Evolutionary conservation across 2,329 filamentous ascomycete species (phyloP).

Genomic region (Fusarium temperatum): DNA sequence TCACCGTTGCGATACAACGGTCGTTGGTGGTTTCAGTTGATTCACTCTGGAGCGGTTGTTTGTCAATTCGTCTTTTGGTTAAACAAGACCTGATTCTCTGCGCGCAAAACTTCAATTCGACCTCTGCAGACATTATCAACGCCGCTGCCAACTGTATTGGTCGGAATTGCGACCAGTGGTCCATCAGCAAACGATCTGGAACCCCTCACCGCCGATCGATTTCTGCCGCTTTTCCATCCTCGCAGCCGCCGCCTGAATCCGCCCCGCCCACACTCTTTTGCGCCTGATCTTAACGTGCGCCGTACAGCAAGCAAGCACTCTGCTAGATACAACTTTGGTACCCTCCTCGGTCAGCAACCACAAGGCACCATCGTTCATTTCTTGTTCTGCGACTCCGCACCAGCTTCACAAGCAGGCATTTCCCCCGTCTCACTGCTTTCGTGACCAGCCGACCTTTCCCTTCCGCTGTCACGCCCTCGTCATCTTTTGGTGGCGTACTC

Average conservation of each 20-base stretch:
- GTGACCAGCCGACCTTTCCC: constrained; percentile 38
- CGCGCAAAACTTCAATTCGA: constrained; percentile 13
- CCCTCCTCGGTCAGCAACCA: constrained; percentile 40
- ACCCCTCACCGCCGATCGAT: constrained; percentile 44
- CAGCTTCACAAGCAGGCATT: constrained; percentile 36
- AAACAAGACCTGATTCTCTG: neutral
- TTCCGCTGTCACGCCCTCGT: constrained; percentile 40
- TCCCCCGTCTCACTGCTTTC: constrained; percentile 42
- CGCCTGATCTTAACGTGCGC: constrained; percentile 42
- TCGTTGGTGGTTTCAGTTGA: constrained; percentile 8
- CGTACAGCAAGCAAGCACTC: constrained; percentile 25
- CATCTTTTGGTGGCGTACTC: constrained; percentile 40
- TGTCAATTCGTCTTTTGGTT: neutral
- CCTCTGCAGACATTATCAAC: constrained; percentile 5
- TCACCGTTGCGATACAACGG: constrained; percentile 30
- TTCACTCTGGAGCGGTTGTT: neutral
- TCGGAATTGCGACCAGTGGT: constrained; percentile 21
- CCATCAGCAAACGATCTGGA: constrained; percentile 41
- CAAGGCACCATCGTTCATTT: constrained; percentile 27
- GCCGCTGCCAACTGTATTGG: constrained; percentile 25
- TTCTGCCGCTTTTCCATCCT: constrained; percentile 40
- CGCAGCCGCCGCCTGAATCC: constrained; percentile 35
- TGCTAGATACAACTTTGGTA: constrained; percentile 37
- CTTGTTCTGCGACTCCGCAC: constrained; percentile 35
- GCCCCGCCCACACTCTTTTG: constrained; percentile 40